Base-by-base conservation (phyloP, 441 rosid genomes). In the Adansonia gregorii region DNA sequence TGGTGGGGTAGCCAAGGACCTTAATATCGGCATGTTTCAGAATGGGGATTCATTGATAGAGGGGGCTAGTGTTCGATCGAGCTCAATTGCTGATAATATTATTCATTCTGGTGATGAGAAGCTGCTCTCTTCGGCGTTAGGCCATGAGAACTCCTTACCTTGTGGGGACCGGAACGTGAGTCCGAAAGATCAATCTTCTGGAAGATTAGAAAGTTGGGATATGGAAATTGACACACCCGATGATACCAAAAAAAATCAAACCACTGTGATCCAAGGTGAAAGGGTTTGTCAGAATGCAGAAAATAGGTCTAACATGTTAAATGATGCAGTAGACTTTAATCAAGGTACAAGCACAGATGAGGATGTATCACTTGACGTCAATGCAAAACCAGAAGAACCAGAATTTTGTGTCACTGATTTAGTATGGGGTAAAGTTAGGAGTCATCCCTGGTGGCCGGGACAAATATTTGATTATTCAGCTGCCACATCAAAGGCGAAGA, bases 391-490 rank as follows among this genome's bases (percentile, higher is more conserved):
- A 46, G 58, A 78, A 0, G 82, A 80, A 45, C 45, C 2, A 48
- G 84, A 76, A 73, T 72, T 88, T 61, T 54, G 84, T 81, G 89
- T 71, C 11, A 75, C 85, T 17, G 97, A 92, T 87, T 82, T 94
- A 70, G 93, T 94, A 35, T 94, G 98, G 98, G 97, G 90, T 68
- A 95, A 95, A 82, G 94, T 90, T 35, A 88, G 88, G 85, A 91
- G 97, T 81, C 96, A 93, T 85, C 98, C 97, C 0, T 95, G 98
- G 98, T 92, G 98, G 98, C 98, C 97, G 4, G 96, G 93, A 59
- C 95, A 93, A 83, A 84, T 91, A 72, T 85, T 90, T 86, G 90
- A 89, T 74, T 55, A 78, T 78, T 87, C 88, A 2, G 92, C 79
- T 61, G 89, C 97, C 10, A 83, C 96, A 15, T 77, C 81, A 35